Base-by-base conservation (phyloP, 257 asterid species). In the Solanum chmielewskii region DNA sequence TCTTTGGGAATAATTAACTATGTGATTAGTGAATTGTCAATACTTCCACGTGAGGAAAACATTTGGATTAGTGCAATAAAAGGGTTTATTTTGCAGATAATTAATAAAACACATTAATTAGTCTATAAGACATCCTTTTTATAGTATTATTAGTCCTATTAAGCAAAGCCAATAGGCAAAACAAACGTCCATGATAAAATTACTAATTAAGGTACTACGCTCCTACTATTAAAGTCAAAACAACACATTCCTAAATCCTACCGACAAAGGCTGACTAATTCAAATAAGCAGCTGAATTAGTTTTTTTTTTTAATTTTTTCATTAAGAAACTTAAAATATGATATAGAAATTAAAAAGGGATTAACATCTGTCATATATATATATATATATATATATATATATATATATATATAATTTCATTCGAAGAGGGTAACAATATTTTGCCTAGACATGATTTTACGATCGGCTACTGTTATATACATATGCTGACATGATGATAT, bases 1-100 rank as follows among this genome's bases (percentile, higher is more conserved):
- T 49, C 70, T 49, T 49, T 49, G 85, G 44, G 45, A 31, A 81
- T 29, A 81, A 74, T 74, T 74, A 74, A 52, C 70, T 49, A 81
- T 49, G 42, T 29, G 66, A 49, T 81, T 49, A 81, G 64, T 81
- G 27, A 81, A 81, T 81, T 81, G 59, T 23, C 39, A 49, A 16
- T 47, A 49, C 5, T 9, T 60, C 69, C 45, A 49, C 68, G 85
- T 80, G 85, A 16, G 35, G 20, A 27, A 49, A 81, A 11, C 45
- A 31, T 31, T 47, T 81, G 69, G 85, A 81, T 49, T 33, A 81
- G 31, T 11, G 45, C 85, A 81, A 20, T 49, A 45, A 81, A 81
- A 27, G 9, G 59, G 68, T 47, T 80, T 29, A 25, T 25, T 44
- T 44, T 14, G 39, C 41, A n/a, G 64, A 27, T 45, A n/a, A 75